phyloP scores from a whole-genome alignment of 106 monocot genomes.

The Acorus gramineus region DNA sequence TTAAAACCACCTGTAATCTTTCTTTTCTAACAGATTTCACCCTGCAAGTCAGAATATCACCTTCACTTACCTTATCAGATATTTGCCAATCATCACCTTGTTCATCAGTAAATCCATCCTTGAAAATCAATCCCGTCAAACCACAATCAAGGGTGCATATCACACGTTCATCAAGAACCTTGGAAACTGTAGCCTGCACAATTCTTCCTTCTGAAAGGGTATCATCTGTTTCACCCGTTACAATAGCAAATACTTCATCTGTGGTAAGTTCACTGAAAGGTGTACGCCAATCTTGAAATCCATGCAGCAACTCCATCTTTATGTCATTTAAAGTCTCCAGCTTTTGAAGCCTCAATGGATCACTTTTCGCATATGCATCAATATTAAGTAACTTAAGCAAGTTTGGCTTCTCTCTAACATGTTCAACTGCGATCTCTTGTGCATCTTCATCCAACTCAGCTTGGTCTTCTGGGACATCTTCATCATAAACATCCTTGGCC shows the following conservation, averaged over 20 bases:
- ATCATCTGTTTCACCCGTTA: slow-evolving; percentile 96
- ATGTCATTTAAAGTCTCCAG: slow-evolving; percentile 71
- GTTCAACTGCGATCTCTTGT: slow-evolving; percentile 82
- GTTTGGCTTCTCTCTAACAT: slow-evolving; percentile 59
- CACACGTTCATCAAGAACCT: slow-evolving; percentile 57
- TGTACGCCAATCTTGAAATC: slow-evolving; percentile 70
- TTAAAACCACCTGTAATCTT: slow-evolving; percentile 56
- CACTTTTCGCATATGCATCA: slow-evolving; percentile 50
- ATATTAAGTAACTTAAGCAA: slow-evolving; percentile 46
- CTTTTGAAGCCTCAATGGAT: slow-evolving; percentile 29
- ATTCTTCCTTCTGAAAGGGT: slow-evolving; percentile 73
- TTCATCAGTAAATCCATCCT: slow-evolving; percentile 63
- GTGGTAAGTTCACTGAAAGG: slow-evolving; percentile 54
- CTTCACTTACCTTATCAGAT: slow-evolving; percentile 51
- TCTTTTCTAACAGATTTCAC: slow-evolving; percentile 61
- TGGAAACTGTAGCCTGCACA: slow-evolving; percentile 71
- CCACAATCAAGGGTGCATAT: slow-evolving; percentile 80
- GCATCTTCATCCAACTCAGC: slow-evolving; percentile 85
- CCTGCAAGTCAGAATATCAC: slow-evolving; percentile 80
- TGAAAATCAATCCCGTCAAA: slow-evolving; percentile 53
- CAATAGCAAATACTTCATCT: slow-evolving; percentile 79
- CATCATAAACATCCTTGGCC: slow-evolving; percentile 64
- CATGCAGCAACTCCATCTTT: slow-evolving; percentile 73
- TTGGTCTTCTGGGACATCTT: slow-evolving; percentile 26
- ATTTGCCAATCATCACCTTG: slow-evolving; percentile 28